Evolutionary conservation across 2,329 filamentous ascomycete species (phyloP).

Genomic region (Falciphora oryzae): DNA sequence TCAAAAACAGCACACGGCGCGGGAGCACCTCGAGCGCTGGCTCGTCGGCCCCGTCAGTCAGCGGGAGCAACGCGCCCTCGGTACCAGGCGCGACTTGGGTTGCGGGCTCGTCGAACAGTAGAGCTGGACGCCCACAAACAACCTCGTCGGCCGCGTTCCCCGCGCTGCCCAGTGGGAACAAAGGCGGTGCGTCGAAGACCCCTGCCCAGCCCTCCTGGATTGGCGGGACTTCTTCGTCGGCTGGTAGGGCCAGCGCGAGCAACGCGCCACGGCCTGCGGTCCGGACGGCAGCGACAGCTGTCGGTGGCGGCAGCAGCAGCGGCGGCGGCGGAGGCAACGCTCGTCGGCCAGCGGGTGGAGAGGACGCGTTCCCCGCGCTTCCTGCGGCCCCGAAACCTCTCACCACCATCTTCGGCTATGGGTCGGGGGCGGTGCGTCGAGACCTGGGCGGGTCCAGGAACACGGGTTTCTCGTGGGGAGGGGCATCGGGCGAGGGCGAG

Average conservation of each 20-base stretch:
- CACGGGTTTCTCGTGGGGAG: constrained; percentile 50
- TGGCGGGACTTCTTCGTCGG: constrained; percentile 11
- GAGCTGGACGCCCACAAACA: constrained; percentile 2
- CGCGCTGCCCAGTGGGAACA: constrained; percentile 29
- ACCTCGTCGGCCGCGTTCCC: constrained; percentile 35
- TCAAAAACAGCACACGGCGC: constrained; percentile 51
- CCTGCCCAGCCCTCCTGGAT: constrained; percentile 18
- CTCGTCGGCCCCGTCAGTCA: background rate
- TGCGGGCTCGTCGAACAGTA: constrained; percentile 15
- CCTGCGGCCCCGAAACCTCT: constrained; percentile 68
- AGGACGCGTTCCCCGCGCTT: constrained; percentile 75
- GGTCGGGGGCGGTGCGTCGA: constrained; percentile 47
- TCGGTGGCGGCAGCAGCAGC: background rate
- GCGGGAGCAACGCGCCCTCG: constrained; percentile 21
- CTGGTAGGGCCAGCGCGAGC: background rate
- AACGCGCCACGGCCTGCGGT: background rate
- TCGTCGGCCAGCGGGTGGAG: constrained; percentile 20
- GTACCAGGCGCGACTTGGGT: constrained; percentile 19
- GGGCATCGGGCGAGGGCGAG: constrained; percentile 20
- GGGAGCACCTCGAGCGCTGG: constrained; percentile 27
- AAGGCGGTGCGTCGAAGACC: constrained; percentile 5
- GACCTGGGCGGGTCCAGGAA: constrained; percentile 40
- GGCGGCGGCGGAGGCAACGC: constrained; percentile 5
- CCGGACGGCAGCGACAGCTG: background rate
- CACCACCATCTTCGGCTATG: constrained; percentile 58